These are phyloP conservation scores for Boletus sp. DNA, from an alignment of 768 basidiomycete species.

Conservation along the genomic window DNA sequence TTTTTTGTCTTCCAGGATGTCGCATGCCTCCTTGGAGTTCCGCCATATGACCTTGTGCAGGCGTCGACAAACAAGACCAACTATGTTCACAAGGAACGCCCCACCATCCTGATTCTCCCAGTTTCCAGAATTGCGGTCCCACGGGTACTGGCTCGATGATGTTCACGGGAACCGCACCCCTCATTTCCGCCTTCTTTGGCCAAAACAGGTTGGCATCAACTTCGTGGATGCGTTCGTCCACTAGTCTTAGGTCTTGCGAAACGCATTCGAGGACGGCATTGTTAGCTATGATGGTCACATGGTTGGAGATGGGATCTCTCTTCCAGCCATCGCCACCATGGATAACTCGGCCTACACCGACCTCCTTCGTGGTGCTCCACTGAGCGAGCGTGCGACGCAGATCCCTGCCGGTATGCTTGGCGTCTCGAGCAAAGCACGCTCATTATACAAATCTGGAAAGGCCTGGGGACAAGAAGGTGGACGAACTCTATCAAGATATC, in stretches of 20 bases:
- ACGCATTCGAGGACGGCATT: constrained; percentile 69
- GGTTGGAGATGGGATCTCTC: constrained; percentile 58
- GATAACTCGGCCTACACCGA: constrained; percentile 85
- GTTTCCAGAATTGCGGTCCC: constrained; percentile 73
- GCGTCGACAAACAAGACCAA: constrained; percentile 84
- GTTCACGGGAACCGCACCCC: constrained; percentile 56
- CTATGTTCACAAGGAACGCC: constrained; percentile 85
- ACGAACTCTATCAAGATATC: constrained; percentile 71
- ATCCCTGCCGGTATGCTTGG: constrained; percentile 80
- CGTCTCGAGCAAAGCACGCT: constrained; percentile 67
- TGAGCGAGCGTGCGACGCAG: constrained; percentile 61
- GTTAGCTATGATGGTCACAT: constrained; percentile 62
- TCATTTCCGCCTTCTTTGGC: constrained; percentile 73
- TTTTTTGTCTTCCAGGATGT: constrained; percentile 60
- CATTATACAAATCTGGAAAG: constrained; percentile 76
- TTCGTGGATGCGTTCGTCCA: constrained; percentile 79
- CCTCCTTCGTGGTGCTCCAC: constrained; percentile 67
- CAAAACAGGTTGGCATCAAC: constrained; percentile 79
- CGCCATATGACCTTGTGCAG: constrained; percentile 73
- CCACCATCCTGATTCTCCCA: constrained; percentile 83
- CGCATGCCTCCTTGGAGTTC: constrained; percentile 71
- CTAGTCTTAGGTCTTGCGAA: constrained; percentile 72
- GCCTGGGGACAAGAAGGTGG: constrained; percentile 64
- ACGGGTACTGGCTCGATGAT: constrained; percentile 61
- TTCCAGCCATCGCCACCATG: constrained; percentile 68